Base-by-base conservation (phyloP, 176 grass and related monocot genomes). In the Lolium rigidum region DNA sequence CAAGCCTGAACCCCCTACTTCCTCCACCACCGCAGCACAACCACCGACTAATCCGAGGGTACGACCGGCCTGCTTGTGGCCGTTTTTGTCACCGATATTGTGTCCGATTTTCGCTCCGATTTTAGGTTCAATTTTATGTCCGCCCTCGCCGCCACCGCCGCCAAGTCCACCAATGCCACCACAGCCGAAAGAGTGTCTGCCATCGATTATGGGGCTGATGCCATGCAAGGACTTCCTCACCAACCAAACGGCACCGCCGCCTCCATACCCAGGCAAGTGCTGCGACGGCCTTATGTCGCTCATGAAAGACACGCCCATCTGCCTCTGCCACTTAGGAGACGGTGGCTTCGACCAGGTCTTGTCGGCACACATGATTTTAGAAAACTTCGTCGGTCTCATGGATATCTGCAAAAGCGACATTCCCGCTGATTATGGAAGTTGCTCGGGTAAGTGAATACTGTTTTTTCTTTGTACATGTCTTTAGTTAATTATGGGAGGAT, bases 171-270 rank as follows among this genome's bases (percentile, higher is more conserved):
- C 25, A 1, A 35, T 56, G 13, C 41, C 58, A 1, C 41, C 71
- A 1, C 20, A 78, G 16, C 74, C 75, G 0, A 69, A 37, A 12
- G 83, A 85, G 6, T 87, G 85, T 25, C 6, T 66, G 0, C 5
- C 85, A 4, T 52, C 46, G 38, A 1, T 87, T 9, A 76, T 82
- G 85, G 28, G 31, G n/a, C 8, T 87, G 70, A 87, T 9, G 58
- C 70, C 78, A 3, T 87, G 86, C 59, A 67, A 57, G 70, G 86
- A 87, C 46, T 87, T 56, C 79, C 17, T 87, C 35, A 87, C 70
- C 4, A 18, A 47, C 70, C 56, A 17, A 3, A 31, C 15, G 16
- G 75, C 67, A 3, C 1, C 2, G 10, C 21, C 16, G 10, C 86
- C 86, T 15, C 71, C 86, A 6, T 9, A 54, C 15, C 73, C 49